phyloP scores from a whole-genome alignment of 768 basidiomycete genomes.

The Boletus huronensis region DNA sequence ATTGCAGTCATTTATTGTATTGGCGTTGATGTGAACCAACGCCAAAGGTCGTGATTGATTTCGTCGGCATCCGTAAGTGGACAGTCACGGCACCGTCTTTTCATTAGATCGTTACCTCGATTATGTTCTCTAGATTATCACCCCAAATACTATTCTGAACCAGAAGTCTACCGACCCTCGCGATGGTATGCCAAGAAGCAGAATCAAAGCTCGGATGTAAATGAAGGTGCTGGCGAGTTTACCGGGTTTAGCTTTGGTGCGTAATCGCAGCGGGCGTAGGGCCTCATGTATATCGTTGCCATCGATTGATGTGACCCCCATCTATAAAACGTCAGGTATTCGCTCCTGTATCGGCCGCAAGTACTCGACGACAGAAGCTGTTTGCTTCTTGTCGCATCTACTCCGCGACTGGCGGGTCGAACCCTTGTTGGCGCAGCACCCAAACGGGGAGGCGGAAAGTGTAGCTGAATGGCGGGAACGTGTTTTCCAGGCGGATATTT shows the following conservation, averaged over 20 bases:
- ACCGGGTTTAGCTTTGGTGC: slow-evolving; percentile 21
- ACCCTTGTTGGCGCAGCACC: slow-evolving; percentile 31
- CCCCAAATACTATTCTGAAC: slow-evolving; percentile 33
- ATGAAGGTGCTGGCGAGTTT: slow-evolving; percentile 2
- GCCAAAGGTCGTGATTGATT: slow-evolving; percentile 22
- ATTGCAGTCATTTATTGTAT: too few relatives aligned
- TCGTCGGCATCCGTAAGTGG: slow-evolving; percentile 30
- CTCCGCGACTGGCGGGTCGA: slow-evolving; percentile 51
- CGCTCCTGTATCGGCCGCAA: slow-evolving; percentile 51
- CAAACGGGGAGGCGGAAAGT: slow-evolving; percentile 4
- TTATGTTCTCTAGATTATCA: slow-evolving; percentile 30
- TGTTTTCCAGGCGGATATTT: slow-evolving; percentile 11
- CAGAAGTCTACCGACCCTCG: slow-evolving; percentile 34
- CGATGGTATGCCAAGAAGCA: slow-evolving; percentile 33
- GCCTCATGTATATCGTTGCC: not conserved
- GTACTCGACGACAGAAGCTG: slow-evolving; percentile 49
- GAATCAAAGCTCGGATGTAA: not conserved
- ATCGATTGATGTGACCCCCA: not conserved
- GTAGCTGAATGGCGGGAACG: slow-evolving; percentile 15
- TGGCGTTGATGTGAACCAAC: not conserved
- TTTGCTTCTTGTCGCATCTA: slow-evolving; percentile 49
- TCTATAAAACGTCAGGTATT: slow-evolving; percentile 34
- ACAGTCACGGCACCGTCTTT: not conserved
- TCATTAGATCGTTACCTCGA: not conserved
- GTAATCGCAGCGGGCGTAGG: not conserved